Base-by-base conservation (phyloP, 768 basidiomycete species). In the Lentinus tigrinus region DNA sequence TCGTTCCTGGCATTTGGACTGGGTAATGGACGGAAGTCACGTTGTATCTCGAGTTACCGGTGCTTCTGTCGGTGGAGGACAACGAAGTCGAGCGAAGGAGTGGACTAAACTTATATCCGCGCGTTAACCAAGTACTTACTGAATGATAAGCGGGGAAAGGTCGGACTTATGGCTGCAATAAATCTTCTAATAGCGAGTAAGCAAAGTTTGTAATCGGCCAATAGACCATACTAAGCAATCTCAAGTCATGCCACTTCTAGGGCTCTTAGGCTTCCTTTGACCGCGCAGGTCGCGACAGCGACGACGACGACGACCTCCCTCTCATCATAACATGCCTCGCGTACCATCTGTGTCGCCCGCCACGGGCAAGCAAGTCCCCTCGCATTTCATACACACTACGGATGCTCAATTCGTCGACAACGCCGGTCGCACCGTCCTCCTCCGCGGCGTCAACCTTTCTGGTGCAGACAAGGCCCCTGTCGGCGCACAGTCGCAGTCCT, bases 371-470 rank as follows among this genome's bases (percentile, higher is more conserved):
- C 75, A 79, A 4, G 76, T 78, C 0, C 65, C 78, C 0, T 64
- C 78, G 1, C 73, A 80, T 57, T 89, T 77, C 69, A 75, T 89
- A 50, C 88, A 88, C 73, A 92, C 91, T 27, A 71, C 81, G 16
- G 74, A 81, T 52, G 83, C 81, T 63, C 80, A 83, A 52, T 93
- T 93, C 66, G 83, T 92, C 67, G 91, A 93, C 72, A 79, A 78
- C 53, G 71, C 77, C 52, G 89, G 92, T 21, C 84, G 93, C 46
- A 88, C 88, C 0, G 72, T 96, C 19, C 77, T 98, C 16, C 78
- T 99, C 0, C 85, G 96, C 52, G 97, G 97, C n/a, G 91, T 98
- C 43, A 99, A 99, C 71, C 83, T 98, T 46, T 89, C 92, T 13
- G 93, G 93, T 8, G 86, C 93, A 1, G 84, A 88, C 47, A 99